A percentile compares a stretch with the other conserved stretches of the same genome.
Evolutionary conservation across 2,329 filamentous ascomycete species (phyloP).

Genomic region (Elsinoe arachidis): DNA sequence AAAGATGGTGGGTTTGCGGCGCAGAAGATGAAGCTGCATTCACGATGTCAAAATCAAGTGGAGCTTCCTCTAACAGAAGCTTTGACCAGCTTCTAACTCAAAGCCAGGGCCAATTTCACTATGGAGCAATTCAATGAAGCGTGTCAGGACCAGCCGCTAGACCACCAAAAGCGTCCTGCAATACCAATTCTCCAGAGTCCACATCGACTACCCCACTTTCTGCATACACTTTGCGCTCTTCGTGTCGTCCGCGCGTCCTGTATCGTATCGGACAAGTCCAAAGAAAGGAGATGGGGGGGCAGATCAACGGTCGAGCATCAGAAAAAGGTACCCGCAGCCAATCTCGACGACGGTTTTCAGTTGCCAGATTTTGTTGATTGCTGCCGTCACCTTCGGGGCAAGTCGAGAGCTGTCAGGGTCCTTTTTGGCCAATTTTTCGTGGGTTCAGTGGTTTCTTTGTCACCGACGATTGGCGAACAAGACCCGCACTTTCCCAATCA

Average conservation of each 20-base stretch:
- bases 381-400: background rate
- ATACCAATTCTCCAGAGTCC: background rate
- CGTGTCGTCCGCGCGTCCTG: constrained; percentile 4
- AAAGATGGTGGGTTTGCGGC: background rate
- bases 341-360: constrained; percentile 7
- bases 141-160: constrained; percentile 2
- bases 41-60: no score
- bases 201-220: background rate
- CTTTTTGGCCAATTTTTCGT: background rate
- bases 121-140: background rate
- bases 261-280: background rate
- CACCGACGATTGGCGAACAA: background rate
- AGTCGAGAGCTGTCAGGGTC: background rate
- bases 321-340: constrained; percentile 9
- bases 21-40: background rate
- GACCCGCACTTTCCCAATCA: constrained; percentile 11
- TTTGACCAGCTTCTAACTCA: background rate
- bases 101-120: background rate
- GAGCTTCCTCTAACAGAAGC: background rate
- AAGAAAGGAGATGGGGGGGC: background rate
- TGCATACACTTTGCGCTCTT: background rate
- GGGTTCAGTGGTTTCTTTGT: background rate
- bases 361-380: constrained; percentile 10
- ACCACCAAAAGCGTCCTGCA: background rate
- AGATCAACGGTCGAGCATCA: constrained; percentile 3